phyloP scores from a whole-genome alignment of 2,329 filamentous ascomycete species.

The Hypoxylon sp. region DNA sequence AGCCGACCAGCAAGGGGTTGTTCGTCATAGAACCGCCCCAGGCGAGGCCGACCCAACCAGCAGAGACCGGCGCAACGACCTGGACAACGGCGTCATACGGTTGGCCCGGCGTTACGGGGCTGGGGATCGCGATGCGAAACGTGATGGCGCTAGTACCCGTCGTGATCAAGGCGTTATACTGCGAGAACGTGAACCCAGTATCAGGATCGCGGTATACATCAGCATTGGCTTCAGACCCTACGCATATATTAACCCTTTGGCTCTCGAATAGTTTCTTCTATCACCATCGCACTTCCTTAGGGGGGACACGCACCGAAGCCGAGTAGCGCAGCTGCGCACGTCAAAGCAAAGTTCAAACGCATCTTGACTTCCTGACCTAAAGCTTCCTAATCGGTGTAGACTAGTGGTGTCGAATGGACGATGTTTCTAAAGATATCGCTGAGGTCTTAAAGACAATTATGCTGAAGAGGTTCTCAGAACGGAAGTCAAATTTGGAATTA shows the following conservation, averaged over 20 bases:
- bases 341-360: conserved; percentile 49
- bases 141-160: conserved; percentile 49
- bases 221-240: conserved; percentile 47
- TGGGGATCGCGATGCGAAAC: conserved; percentile 58
- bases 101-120: conserved; percentile 46
- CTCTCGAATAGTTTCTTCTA: not conserved
- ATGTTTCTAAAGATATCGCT: not conserved
- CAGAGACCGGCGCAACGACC: conserved; percentile 59
- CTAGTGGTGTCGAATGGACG: conserved; percentile 1
- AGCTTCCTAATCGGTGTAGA: conserved; percentile 1
- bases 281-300: not conserved
- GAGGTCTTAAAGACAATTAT: conserved; percentile 18
- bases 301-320: conserved; percentile 46
- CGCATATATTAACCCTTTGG: conserved; percentile 21
- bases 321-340: conserved; percentile 44
- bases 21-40: conserved; percentile 67
- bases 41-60: conserved; percentile 64
- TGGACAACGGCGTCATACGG: conserved; percentile 61
- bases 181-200: conserved; percentile 54
- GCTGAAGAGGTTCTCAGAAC: conserved; percentile 18
- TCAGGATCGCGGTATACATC: conserved; percentile 49
- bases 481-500: conserved; percentile 7
- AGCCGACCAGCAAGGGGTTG: conserved; percentile 62
- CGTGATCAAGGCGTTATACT: conserved; percentile 49
- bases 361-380: conserved; percentile 43